phyloP scores from a whole-genome alignment of 106 monocot genomes.

The Dendrobium huoshanense region DNA sequence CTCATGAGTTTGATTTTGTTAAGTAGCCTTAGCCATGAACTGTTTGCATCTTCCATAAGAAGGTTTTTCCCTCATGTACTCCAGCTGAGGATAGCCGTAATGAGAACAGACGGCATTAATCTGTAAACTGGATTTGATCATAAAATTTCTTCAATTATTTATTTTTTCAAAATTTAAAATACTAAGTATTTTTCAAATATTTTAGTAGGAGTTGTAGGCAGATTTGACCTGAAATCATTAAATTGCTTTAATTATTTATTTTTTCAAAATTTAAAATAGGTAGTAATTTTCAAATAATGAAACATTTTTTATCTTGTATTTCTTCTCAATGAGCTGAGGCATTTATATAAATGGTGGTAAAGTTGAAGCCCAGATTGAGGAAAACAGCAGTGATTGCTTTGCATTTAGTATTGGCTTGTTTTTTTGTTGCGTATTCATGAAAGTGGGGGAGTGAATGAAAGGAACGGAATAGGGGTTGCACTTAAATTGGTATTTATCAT shows the following conservation, averaged over 20 bases:
- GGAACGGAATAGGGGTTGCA: not conserved
- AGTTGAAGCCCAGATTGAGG: not conserved
- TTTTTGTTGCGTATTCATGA: not conserved
- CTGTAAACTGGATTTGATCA: not conserved
- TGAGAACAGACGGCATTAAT: not conserved
- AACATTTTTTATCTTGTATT: not conserved
- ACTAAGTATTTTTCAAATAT: not conserved
- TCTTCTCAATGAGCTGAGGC: not conserved
- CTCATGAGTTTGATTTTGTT: no score
- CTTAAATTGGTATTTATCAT: conserved; percentile 24
- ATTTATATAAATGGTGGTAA: not conserved
- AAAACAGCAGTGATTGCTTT: not conserved
- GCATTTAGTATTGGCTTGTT: conserved; percentile 1
- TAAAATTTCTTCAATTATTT: not conserved
- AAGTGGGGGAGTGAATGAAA: not conserved
- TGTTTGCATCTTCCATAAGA: no score
- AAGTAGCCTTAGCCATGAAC: no score
- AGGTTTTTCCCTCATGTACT: no score
- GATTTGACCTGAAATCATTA: not conserved
- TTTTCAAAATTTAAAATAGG: not conserved
- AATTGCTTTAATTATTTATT: not conserved
- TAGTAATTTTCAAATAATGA: not conserved
- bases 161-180: not conserved
- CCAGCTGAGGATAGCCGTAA: not conserved
- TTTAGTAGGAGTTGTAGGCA: not conserved